Conservation (phyloP, 495 filamentous ascomycete genomes). For the Penicillium roqueforti region DNA sequence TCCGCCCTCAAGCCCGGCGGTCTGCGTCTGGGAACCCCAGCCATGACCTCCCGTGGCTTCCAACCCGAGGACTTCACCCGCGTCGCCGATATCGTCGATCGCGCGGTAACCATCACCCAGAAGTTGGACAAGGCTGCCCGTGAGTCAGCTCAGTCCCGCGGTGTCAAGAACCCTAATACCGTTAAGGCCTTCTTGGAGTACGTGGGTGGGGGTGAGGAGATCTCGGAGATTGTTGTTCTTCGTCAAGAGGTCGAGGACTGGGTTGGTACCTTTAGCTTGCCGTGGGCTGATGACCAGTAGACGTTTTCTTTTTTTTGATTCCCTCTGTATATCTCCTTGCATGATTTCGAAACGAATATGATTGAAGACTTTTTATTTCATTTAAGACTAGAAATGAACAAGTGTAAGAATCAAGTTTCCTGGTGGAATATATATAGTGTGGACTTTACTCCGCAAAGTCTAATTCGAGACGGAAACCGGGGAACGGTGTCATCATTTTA, state of each 20-base stretch:
- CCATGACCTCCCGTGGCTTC: conserved; percentile 96
- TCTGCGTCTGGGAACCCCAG: conserved; percentile 86
- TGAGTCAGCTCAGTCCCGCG: conserved; percentile 69
- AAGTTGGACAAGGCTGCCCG: conserved; percentile 75
- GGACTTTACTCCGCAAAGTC: conserved; percentile 3
- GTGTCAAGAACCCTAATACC: conserved; percentile 69
- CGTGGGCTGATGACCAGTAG: conserved; percentile 62
- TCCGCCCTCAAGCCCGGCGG: conserved; percentile 90
- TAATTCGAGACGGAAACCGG: neutral
- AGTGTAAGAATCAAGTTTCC: too few relatives aligned
- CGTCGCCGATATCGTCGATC: conserved; percentile 91
- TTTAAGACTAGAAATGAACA: neutral
- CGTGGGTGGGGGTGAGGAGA: conserved; percentile 75
- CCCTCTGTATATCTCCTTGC: conserved; percentile 24
- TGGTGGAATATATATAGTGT: neutral
- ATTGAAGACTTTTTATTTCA: conserved; percentile 14
- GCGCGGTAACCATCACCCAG: conserved; percentile 79
- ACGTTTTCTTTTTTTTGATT: conserved; percentile 14
- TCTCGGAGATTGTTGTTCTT: conserved; percentile 81
- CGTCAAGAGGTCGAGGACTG: conserved; percentile 90
- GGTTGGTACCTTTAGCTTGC: conserved; percentile 87
- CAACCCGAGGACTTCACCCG: conserved; percentile 79
- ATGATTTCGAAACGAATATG: conserved; percentile 25
- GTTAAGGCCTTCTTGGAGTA: conserved; percentile 83
- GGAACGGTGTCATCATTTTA: conserved; percentile 1